Evolutionary conservation across 257 asterid genomes (phyloP).

Genomic region (Rubia yunnanensis): DNA sequence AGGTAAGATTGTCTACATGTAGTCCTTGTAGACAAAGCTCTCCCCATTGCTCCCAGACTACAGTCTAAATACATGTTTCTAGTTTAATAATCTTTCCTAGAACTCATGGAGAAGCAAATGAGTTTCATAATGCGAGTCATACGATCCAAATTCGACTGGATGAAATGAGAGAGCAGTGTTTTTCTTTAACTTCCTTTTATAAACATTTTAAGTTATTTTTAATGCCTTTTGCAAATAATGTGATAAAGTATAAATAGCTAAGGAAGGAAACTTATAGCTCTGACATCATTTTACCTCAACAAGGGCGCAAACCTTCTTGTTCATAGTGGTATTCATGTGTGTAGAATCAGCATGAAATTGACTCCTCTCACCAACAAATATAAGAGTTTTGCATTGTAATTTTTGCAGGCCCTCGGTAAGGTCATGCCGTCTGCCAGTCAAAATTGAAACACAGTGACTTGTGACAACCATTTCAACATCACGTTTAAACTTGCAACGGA

Average conservation of each 20-base stretch:
- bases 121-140: too few relatives aligned
- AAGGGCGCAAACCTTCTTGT: conserved; percentile 53
- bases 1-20: background rate
- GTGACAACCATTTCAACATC: background rate
- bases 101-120: too few relatives aligned
- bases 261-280: background rate
- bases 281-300: conserved; percentile 47
- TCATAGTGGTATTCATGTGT: conserved; percentile 59
- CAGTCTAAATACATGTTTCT: too few relatives aligned
- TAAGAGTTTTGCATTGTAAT: conserved; percentile 51
- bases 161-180: too few relatives aligned
- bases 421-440: conserved; percentile 54
- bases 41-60: background rate
- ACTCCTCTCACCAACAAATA: conserved; percentile 65
- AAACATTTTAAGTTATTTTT: background rate
- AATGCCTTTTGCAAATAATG: background rate
- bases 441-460: background rate
- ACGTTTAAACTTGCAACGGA: background rate
- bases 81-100: too few relatives aligned
- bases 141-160: too few relatives aligned
- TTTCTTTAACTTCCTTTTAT: too few relatives aligned
- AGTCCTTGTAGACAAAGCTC: background rate
- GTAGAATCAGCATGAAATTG: conserved; percentile 66
- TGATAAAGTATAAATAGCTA: background rate
- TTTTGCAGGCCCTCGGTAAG: conserved; percentile 43